Base-by-base conservation (phyloP, 2,329 filamentous ascomycete genomes). In the Fusarium gaditjirri region DNA sequence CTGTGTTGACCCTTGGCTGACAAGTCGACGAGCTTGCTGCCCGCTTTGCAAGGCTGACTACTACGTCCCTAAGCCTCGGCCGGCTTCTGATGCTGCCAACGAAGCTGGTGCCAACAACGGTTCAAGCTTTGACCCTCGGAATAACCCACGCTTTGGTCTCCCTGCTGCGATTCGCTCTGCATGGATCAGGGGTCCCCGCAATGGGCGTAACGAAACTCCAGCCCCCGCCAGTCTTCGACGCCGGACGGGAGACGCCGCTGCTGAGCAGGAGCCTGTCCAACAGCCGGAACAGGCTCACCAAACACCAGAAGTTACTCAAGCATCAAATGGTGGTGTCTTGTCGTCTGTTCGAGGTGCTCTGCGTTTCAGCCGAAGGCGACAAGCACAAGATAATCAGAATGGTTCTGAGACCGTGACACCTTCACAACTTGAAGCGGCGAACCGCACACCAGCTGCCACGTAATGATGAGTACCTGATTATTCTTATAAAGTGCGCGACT, bases 41-140 rank as follows among this genome's bases (percentile, higher is more conserved):
- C 96, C 96, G 10, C 90, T 99, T 11, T 99, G 96, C 86, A 99
- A 99, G 84, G 94, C 95, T 43, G 96, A 99, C 79, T 99, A 98
- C 81, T 98, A 97, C 81, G 92, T 94, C 6, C 95, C 96, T 0
- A 98, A 98, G 83, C 94, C 94, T 55, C 92, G 94, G 21, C 86
- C 93, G 6, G 79, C 81, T 14, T 81, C 84, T 16, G 81, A 83
- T 19, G 84, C 61, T 27, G 35, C 56, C 17, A 74, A 85, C 38
- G 81, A 83, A 29, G 82, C 82, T 17, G 79, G 80, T 17, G 61
- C 68, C 38, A 75, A 71, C 58, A 74, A 75, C 49, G 33, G 61
- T 17, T 61, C 65, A 13, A 77, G 68, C 41, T 76, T 81, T 31
- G 80, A 81, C 44, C 71, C 82, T 41, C 82, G 83, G 38, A 81